Base-by-base conservation (phyloP, 2,329 filamentous ascomycete species). In the Verticillium dahliae region DNA sequence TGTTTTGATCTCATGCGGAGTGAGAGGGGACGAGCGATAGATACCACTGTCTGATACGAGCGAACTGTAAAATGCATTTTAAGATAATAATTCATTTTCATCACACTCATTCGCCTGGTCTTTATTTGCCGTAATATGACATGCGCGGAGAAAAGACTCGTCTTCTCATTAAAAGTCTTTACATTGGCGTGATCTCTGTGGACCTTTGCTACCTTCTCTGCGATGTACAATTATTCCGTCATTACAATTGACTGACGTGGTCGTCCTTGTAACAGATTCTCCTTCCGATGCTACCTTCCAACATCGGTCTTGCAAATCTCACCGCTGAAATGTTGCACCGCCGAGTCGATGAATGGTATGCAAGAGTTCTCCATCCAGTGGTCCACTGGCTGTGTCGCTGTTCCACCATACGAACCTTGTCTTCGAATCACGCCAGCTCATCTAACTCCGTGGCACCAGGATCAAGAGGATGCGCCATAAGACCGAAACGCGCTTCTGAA, bases 381-480 rank as follows among this genome's bases (percentile, higher is more conserved):
- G 27, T 31, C 5, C 27, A 4, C 27, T 31, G 5, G 27, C 27
- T 31, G 27, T 31, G 27, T 31, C 27, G 27, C 27, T 31, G 2
- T 31, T 31, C 27, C 27, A 31, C 27, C 27, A 31, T 31, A 31
- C 4, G 27, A 31, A 31, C 27, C 5, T 5, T 31, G 27, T 31
- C 27, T 31, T 31, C 27, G 27, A 31, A 31, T 18, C 22, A 52
- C 45, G 58, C 58, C 54, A 77, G 63, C 64, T 77, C 75, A 50
- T 77, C 75, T 22, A 69, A 61, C 18, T 75, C 72, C 62, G 71
- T 65, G 6, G 68, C 65, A 13, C 63, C 62, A 15, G 65, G 52
- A 1, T 66, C 64, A n/a, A 57, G 22, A 13, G 71, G 72, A 10
- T 68, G 70, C 59, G 18, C 65, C 64, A 3, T 64, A 60, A 38